Evolutionary conservation across 2,329 filamentous ascomycete genomes (phyloP).

Genomic region (Arachnomyces sp.): DNA sequence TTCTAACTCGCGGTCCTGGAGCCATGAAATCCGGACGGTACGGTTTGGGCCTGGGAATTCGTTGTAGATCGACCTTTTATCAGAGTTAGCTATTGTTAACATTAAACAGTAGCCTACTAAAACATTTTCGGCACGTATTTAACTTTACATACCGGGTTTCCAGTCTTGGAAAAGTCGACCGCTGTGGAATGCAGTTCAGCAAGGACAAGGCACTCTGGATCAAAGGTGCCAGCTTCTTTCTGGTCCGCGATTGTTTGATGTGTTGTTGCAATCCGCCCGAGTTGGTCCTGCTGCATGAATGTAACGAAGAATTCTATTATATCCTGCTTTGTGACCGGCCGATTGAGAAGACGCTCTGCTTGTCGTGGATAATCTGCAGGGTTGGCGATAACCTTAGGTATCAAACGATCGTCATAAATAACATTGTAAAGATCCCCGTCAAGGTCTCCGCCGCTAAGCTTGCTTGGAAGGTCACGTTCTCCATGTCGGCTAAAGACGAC

Average conservation of each 20-base stretch:
- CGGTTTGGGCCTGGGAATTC: constrained; percentile 10
- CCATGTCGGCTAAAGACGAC: constrained; percentile 71
- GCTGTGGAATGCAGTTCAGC: constrained; percentile 62
- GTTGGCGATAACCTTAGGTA: constrained; percentile 36
- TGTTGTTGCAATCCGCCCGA: constrained; percentile 57
- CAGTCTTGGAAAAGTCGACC: constrained; percentile 71
- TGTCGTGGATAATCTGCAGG: constrained; percentile 65
- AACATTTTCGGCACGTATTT: background rate
- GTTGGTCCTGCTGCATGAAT: constrained; percentile 61
- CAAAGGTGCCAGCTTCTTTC: constrained; percentile 42
- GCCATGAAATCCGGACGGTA: constrained; percentile 50
- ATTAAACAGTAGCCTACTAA: no score
- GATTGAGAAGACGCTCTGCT: constrained; percentile 50
- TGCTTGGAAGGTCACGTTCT: constrained; percentile 64
- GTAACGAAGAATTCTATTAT: constrained; percentile 76
- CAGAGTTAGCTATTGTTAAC: no score
- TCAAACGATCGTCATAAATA: constrained; percentile 58
- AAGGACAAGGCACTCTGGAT: constrained; percentile 47
- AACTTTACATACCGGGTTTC: constrained; percentile 46
- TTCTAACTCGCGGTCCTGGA: constrained; percentile 36
- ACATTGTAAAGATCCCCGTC: constrained; percentile 78
- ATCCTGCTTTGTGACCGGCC: constrained; percentile 54
- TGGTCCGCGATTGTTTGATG: constrained; percentile 62
- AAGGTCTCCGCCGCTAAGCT: constrained; percentile 72
- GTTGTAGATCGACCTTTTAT: constrained; percentile 11